phyloP scores from a whole-genome alignment of 2,329 filamentous ascomycete genomes.

The Hypoxylon sp. region DNA sequence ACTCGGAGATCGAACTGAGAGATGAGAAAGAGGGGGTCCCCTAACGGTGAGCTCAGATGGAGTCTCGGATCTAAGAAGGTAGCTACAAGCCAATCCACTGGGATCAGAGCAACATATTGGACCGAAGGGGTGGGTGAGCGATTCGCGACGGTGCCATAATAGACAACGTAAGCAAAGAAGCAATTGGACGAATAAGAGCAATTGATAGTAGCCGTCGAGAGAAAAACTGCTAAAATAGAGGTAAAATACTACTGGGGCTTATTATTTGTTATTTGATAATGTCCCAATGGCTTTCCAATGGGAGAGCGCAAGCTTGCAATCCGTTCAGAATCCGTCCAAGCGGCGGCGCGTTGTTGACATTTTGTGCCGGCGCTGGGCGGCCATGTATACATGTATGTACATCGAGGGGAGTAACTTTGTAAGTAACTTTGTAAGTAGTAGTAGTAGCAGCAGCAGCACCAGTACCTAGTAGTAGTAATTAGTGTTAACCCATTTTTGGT shows the following conservation, averaged over 20 bases:
- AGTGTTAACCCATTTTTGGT: constrained; percentile 18
- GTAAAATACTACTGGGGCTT: constrained; percentile 44
- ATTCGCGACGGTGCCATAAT: constrained; percentile 49
- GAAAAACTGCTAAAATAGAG: constrained; percentile 45
- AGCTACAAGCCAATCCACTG: constrained; percentile 48
- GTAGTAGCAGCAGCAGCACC: neutral
- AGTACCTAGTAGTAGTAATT: neutral
- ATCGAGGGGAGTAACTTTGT: neutral
- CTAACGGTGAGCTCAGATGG: constrained; percentile 45
- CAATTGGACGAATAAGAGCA: constrained; percentile 50
- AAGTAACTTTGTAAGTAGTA: constrained; percentile 15
- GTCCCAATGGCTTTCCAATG: constrained; percentile 7
- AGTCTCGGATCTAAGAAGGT: constrained; percentile 43
- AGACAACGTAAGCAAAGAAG: constrained; percentile 49
- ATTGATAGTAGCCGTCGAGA: constrained; percentile 38
- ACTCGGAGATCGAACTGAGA: constrained; percentile 49
- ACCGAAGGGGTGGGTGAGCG: constrained; percentile 50
- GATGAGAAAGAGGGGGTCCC: constrained; percentile 42
- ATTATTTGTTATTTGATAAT: constrained; percentile 34
- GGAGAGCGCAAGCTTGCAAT: constrained; percentile 25
- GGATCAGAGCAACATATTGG: constrained; percentile 45
- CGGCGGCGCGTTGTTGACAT: constrained; percentile 29
- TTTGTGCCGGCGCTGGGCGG: constrained; percentile 20
- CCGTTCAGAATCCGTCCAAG: constrained; percentile 10
- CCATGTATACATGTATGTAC: constrained; percentile 5